Base-by-base conservation (phyloP, 306 rosid genomes). In the Bauhinia variegata region DNA sequence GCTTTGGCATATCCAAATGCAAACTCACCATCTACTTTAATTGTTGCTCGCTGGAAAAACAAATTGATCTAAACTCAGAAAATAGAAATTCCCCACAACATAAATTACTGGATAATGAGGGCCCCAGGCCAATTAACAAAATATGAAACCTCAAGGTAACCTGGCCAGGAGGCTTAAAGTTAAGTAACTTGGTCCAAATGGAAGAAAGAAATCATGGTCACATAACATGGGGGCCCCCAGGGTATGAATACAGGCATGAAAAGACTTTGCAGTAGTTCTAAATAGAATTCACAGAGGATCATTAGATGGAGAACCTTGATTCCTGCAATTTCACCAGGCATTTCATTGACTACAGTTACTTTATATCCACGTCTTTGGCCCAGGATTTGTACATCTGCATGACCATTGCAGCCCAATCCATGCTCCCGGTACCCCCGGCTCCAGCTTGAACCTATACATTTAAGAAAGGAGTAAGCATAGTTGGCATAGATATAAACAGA, bases 1-100 rank as follows among this genome's bases (percentile, higher is more conserved):
- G 99, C 86, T 83, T 93, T 93, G 59, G 99, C 99, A 82, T 90
- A 93, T 65, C 99, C 97, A 82, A 88, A 93, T 51, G 99, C 97
- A 68, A 81, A 88, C 28, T 85, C 96, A 34, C 99, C 99, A 10
- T 93, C 99, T 71, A 93, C 93, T 80, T 86, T 90, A 23, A 90
- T 90, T 42, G 99, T 93, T 13, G 99, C 97, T 47, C 96, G 84
- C 99, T 88, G 90, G 58, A 74, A 86, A 75, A 70, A 46, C 4
- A 79, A 42, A 69, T 65, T 41, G 65, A 31, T 61, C 48, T 54
- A 51, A 65, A 65, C 54, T 74, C 76, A 82, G 62, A 67, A 74
- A 67, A 54, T 54, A 68, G 75, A 53, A 30, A 49, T 55, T 47
- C 63, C 39, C 56, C 30, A 16, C 31, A 1, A 55, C 31, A 28